Evolutionary conservation across 1,284 basidiomycete genomes (phyloP).

Genomic region (Caloboletus firmus): DNA sequence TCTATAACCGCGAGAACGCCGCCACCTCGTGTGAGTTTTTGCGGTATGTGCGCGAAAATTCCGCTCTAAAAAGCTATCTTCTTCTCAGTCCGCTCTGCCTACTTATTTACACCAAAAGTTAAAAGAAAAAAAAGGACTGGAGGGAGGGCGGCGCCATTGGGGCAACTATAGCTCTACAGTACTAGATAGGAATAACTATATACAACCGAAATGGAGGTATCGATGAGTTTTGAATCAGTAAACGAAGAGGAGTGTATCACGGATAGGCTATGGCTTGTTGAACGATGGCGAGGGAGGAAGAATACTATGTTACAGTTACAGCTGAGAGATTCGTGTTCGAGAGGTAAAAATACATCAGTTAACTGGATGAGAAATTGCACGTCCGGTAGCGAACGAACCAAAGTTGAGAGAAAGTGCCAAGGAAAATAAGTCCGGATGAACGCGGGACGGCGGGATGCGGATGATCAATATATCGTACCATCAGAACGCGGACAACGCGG

Average conservation of each 20-base stretch:
- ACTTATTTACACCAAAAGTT: not conserved
- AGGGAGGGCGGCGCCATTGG: slow-evolving; percentile 4
- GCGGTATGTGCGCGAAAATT: slow-evolving; percentile 6
- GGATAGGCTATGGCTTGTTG: slow-evolving; percentile 1
- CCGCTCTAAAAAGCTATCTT: not conserved
- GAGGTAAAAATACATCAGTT: slow-evolving; percentile 33
- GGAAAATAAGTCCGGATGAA: slow-evolving; percentile 4
- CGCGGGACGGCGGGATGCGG: slow-evolving; percentile 7
- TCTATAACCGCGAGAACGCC: slow-evolving; percentile 1
- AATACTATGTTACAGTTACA: slow-evolving; percentile 35
- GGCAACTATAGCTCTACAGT: slow-evolving; percentile 16
- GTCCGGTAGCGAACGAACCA: slow-evolving; percentile 10
- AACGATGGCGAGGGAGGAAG: not conserved
- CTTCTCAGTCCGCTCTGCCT: slow-evolving; percentile 16
- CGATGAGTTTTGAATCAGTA: slow-evolving; percentile 8
- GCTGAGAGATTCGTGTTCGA: slow-evolving; percentile 17
- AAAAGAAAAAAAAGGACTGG: not conserved
- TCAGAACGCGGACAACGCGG: slow-evolving; percentile 33
- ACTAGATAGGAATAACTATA: slow-evolving; percentile 37
- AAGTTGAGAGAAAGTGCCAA: slow-evolving; percentile 4
- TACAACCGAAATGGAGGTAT: slow-evolving; percentile 24
- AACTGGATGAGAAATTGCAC: slow-evolving; percentile 10
- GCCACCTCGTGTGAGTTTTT: slow-evolving; percentile 10
- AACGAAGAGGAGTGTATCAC: slow-evolving; percentile 24
- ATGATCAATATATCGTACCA: not conserved